Evolutionary conservation across 1,139 yeast species (phyloP), one percentile per base, ranked within the genome.

Genomic region (Scheffersomyces parashehatae): DNA sequence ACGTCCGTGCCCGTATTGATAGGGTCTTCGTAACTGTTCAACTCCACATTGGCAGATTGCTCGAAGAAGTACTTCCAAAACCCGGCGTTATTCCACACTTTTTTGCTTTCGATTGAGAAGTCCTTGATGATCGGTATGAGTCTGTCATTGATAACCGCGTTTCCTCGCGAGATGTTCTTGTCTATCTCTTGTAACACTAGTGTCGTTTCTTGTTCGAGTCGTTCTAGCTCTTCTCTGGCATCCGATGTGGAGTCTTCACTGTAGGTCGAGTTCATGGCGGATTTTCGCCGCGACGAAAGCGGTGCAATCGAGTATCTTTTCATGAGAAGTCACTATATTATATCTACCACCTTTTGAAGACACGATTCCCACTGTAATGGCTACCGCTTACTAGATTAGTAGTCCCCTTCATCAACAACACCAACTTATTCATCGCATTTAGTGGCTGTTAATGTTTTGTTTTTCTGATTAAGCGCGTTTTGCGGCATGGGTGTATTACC

Each of bases 1-100:
- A 52, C 50, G 28, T 53, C 54, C 11, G 56, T 53, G 28, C 40
- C 48, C 31, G 50, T 45, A 32, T 54, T 51, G 6, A 62, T 59
- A 3, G 77, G 76, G 38, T 80, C 85, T 51, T 81, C 85, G 52
- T 77, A 80, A 33, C 83, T 81, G 16, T 77, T 68, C 29, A 84
- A 62, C 49, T 81, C 81, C 24, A 82, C 89, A 56, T 84, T 82
- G 3, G 93, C 91, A 29, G 89, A 82, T 45, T 83, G 81, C 56
- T 87, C 95, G 53, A 86, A 75, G 59, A 87, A 85, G 38, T 75
- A 77, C 59, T 86, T 87, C 89, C 95, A 85, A 58, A 85, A 85
- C 42, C 77, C 77, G 1, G 81, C 81, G 46, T 81, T 78, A 15
- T 68, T 62, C 85, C 88, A 82, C 4, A 85, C 79, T 36, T 73